These are phyloP conservation scores for Sarocladium oryzae DNA, from an alignment of 2,329 filamentous ascomycete genomes.

Conservation along the genomic window DNA sequence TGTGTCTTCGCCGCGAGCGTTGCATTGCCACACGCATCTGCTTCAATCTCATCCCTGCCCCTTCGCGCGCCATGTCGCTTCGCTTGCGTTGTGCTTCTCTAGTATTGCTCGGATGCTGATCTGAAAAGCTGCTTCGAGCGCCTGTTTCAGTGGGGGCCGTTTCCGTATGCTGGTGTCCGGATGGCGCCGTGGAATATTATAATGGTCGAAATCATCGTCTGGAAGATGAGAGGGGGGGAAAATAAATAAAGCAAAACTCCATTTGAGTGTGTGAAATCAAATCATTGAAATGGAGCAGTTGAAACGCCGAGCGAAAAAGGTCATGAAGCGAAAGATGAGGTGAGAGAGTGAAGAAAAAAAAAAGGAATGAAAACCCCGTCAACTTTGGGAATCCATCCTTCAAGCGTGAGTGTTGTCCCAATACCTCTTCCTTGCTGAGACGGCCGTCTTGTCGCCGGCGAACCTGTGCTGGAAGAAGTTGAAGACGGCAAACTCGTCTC, in stretches of 20 bases:
- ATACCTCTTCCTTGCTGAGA: slow-evolving; percentile 43
- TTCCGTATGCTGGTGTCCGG: background rate
- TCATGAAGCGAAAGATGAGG: background rate
- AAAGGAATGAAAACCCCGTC: too few relatives aligned
- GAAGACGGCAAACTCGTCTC: slow-evolving; percentile 78
- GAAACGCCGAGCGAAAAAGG: too few relatives aligned
- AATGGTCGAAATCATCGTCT: too few relatives aligned
- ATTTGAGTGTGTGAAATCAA: background rate
- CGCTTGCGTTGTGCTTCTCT: background rate
- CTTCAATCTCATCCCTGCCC: background rate
- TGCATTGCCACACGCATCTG: background rate
- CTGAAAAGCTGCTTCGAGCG: background rate
- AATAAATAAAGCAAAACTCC: background rate
- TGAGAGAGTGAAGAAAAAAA: background rate
- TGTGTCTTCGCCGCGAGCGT: background rate
- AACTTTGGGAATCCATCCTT: slow-evolving; percentile 9
- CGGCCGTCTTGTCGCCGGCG: slow-evolving; percentile 40
- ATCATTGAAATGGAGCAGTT: too few relatives aligned
- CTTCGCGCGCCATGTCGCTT: background rate
- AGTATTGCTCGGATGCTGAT: background rate
- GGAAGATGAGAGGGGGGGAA: too few relatives aligned
- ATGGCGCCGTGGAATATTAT: too few relatives aligned
- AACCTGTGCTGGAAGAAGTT: slow-evolving; percentile 74
- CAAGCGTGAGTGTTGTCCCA: slow-evolving; percentile 42
- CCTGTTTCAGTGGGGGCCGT: background rate